Evolutionary conservation across 257 asterid species (phyloP).

Genomic region (Penstemon newberryi): DNA sequence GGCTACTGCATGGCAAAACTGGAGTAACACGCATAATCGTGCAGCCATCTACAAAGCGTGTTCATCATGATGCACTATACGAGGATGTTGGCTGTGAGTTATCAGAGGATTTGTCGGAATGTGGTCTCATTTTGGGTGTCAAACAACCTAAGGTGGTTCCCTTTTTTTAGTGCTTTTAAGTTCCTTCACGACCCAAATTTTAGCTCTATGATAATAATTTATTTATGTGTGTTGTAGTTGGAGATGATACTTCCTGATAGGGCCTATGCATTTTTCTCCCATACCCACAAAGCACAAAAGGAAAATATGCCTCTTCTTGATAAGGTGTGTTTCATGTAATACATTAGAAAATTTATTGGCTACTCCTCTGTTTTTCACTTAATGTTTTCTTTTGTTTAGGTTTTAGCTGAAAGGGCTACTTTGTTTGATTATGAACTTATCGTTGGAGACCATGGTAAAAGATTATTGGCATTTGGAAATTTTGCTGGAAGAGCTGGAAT

Average conservation of each 20-base stretch:
- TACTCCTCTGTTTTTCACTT: slow-evolving; percentile 11
- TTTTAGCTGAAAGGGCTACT: slow-evolving; percentile 74
- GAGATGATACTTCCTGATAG: slow-evolving; percentile 90
- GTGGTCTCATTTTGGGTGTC: slow-evolving; percentile 88
- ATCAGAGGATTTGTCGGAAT: slow-evolving; percentile 82
- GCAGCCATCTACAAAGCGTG: slow-evolving; percentile 92
- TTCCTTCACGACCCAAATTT: not conserved
- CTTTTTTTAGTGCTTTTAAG: not conserved
- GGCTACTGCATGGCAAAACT: slow-evolving; percentile 68
- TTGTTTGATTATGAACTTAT: slow-evolving; percentile 93
- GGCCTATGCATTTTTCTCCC: slow-evolving; percentile 92
- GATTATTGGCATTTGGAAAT: slow-evolving; percentile 86
- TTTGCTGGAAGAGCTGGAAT: slow-evolving; percentile 98
- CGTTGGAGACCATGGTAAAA: slow-evolving; percentile 78
- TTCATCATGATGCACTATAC: slow-evolving; percentile 88
- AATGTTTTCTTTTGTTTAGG: slow-evolving; percentile 38
- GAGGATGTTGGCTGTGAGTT: slow-evolving; percentile 95
- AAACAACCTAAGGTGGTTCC: slow-evolving; percentile 81
- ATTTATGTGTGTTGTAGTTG: slow-evolving; percentile 56
- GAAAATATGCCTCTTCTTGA: slow-evolving; percentile 98
- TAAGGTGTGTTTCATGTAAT: slow-evolving; percentile 53
- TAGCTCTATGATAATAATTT: not conserved
- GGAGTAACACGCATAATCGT: slow-evolving; percentile 82
- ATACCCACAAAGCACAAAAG: slow-evolving; percentile 92
- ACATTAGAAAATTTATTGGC: not conserved